Base-by-base conservation (phyloP, 805 yeast species). In the Ogataea naganishii region DNA sequence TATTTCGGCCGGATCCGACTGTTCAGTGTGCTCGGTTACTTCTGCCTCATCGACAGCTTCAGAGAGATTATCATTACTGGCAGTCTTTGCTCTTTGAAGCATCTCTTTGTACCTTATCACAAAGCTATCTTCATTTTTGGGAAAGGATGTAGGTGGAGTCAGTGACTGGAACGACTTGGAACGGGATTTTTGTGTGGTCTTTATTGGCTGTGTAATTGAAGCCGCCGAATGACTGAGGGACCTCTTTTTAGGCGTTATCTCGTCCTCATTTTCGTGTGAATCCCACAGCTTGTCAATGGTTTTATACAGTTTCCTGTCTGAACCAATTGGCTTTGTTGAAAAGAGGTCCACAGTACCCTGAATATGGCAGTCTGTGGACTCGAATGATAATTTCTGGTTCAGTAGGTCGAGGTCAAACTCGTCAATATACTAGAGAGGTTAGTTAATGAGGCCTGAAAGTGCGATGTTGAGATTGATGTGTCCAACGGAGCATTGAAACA, bases 311-410 rank as follows among this genome's bases (percentile, higher is more conserved):
- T 88, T 88, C 43, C 86, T 70, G 55, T 92, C 98, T 1, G 89
- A 69, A 2, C 92, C 84, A 15, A 88, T 84, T 1, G 96, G 86
- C 47, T 89, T 92, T 2, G 98, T 92, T 1, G 97, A 83, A 49
- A 85, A 92, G 28, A 92, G 67, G 49, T 92, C 98, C 51, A 95
- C 79, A 16, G 94, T 86, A 9, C 96, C 97, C 33, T 72, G 71
- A 23, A 92, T 75, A 42, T 69, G 78, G 46, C 81, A 73, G 42
- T 81, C 94, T 2, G 72, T 65, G 4, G 86, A 75, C 39, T 77
- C 82, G 41, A 84, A 85, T 40, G 77, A 75, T 33, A 92, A 71
- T 32, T 84, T 81, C 47, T 86, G 94, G 49, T 86, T 86, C 22
- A 92, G 80, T 43, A 80, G 68, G 53, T 86, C 96, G n/a, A 92